These are phyloP conservation scores for Diplodia corticola DNA, from an alignment of 2,329 filamentous ascomycete genomes.

Conservation along the genomic window DNA sequence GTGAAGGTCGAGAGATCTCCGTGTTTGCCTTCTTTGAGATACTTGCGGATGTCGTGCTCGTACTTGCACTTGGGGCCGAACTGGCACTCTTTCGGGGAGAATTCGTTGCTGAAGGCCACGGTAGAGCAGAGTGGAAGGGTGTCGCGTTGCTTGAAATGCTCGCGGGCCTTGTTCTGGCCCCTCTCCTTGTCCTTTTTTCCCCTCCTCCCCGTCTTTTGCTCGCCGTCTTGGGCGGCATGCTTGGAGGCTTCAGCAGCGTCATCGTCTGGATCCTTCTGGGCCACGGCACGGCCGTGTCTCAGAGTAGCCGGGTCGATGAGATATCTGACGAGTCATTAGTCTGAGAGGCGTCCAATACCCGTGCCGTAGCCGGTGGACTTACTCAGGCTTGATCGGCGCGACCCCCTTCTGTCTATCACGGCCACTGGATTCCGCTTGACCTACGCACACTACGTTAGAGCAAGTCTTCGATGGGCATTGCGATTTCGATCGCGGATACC, in stretches of 20 bases:
- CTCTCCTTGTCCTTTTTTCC: slow-evolving; percentile 60
- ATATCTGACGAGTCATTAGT: slow-evolving; percentile 31
- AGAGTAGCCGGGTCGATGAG: slow-evolving; percentile 34
- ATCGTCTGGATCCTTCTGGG: slow-evolving; percentile 45
- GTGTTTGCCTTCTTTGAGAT: slow-evolving; percentile 78
- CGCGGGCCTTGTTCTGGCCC: slow-evolving; percentile 81
- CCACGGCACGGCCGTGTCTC: slow-evolving; percentile 27
- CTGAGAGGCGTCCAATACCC: slow-evolving; percentile 2
- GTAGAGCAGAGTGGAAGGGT: slow-evolving; percentile 75
- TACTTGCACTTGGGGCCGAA: slow-evolving; percentile 80
- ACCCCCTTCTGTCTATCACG: slow-evolving; percentile 52
- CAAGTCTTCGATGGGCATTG: not conserved
- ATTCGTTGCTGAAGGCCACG: slow-evolving; percentile 70
- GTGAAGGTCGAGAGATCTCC: slow-evolving; percentile 74
- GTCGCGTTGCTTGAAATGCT: slow-evolving; percentile 79
- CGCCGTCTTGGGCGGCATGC: slow-evolving; percentile 44
- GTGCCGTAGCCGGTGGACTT: slow-evolving; percentile 34
- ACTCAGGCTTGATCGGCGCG: slow-evolving; percentile 74
- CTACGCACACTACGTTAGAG: slow-evolving; percentile 9
- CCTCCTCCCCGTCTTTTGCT: slow-evolving; percentile 42
- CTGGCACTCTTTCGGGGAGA: slow-evolving; percentile 72
- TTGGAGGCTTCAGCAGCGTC: slow-evolving; percentile 61
- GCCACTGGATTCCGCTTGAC: slow-evolving; percentile 3
- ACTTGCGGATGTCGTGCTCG: slow-evolving; percentile 81
- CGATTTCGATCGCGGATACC: slow-evolving; percentile 15